Evolutionary conservation across 2,329 filamentous ascomycete genomes (phyloP).

Genomic region (Pseudophaeomoniella oleicola): DNA sequence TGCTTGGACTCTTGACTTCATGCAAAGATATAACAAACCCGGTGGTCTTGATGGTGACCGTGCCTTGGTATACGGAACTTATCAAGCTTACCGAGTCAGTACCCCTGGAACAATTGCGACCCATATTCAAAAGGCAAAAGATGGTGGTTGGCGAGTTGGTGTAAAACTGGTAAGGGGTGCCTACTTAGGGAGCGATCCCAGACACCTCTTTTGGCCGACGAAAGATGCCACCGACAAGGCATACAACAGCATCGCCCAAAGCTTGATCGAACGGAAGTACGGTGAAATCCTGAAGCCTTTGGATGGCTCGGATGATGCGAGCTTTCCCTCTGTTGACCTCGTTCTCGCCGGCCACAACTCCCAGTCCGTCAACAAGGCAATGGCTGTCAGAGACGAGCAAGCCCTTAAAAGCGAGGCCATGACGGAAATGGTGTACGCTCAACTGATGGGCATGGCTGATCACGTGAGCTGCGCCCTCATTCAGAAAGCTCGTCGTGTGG

Average conservation of each 20-base stretch:
- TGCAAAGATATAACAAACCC: conserved; percentile 56
- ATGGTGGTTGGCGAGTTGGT: conserved; percentile 51
- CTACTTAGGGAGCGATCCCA: conserved; percentile 55
- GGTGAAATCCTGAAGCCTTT: conserved; percentile 35
- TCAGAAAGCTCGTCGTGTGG: conserved; percentile 24
- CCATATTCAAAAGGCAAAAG: conserved; percentile 45
- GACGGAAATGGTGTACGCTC: conserved; percentile 38
- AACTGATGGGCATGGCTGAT: conserved; percentile 48
- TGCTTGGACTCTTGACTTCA: conserved; percentile 63
- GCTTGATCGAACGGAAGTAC: conserved; percentile 52
- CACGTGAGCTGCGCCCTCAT: conserved; percentile 42
- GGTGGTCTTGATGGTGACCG: conserved; percentile 31
- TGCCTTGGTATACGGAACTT: conserved; percentile 66
- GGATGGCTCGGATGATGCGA: conserved; percentile 18
- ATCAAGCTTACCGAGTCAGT: conserved; percentile 61
- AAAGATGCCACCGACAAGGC: conserved; percentile 56
- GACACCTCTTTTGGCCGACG: conserved; percentile 56
- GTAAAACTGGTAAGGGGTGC: conserved; percentile 65
- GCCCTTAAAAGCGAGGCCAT: conserved; percentile 21
- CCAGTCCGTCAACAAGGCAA: conserved; percentile 46
- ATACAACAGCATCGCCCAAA: conserved; percentile 58
- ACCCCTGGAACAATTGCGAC: conserved; percentile 40
- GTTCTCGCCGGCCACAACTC: conserved; percentile 77
- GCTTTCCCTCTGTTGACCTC: conserved; percentile 48
- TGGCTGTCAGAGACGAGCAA: conserved; percentile 33